Conservation (phyloP, 2,329 filamentous ascomycete species). For the Neonectria ditissima region DNA sequence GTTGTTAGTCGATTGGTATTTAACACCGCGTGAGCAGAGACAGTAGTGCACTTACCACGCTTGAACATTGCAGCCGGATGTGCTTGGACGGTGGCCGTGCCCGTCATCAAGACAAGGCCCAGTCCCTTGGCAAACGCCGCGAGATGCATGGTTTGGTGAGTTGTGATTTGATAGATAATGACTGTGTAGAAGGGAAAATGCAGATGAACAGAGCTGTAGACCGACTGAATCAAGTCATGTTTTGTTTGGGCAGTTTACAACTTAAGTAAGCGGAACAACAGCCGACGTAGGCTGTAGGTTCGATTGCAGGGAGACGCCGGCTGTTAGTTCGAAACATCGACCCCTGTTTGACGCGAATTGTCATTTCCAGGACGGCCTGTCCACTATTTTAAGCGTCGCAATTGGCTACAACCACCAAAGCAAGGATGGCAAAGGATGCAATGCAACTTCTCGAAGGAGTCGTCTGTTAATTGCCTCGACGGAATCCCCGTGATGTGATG, state of each 20-base stretch:
- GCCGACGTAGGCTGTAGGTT: background rate
- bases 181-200: background rate
- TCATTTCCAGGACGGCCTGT: background rate
- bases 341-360: background rate
- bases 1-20: background rate
- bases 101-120: background rate
- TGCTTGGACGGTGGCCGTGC: background rate
- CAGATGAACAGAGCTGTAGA: background rate
- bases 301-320: too few species aligned
- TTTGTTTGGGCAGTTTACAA: background rate
- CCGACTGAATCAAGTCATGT: background rate
- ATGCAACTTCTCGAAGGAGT: background rate
- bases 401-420: background rate
- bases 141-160: background rate
- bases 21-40: too few species aligned
- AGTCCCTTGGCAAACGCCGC: background rate
- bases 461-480: background rate
- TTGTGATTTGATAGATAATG: background rate
- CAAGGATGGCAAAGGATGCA: background rate
- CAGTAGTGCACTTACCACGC: background rate
- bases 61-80: background rate
- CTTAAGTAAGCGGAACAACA: background rate
- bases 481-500: too few species aligned
- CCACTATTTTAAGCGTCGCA: background rate
- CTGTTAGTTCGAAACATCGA: background rate